Evolutionary conservation across 495 filamentous ascomycete species (phyloP), one percentile per base, ranked within the genome.

Genomic region (Penicillium argentinense): DNA sequence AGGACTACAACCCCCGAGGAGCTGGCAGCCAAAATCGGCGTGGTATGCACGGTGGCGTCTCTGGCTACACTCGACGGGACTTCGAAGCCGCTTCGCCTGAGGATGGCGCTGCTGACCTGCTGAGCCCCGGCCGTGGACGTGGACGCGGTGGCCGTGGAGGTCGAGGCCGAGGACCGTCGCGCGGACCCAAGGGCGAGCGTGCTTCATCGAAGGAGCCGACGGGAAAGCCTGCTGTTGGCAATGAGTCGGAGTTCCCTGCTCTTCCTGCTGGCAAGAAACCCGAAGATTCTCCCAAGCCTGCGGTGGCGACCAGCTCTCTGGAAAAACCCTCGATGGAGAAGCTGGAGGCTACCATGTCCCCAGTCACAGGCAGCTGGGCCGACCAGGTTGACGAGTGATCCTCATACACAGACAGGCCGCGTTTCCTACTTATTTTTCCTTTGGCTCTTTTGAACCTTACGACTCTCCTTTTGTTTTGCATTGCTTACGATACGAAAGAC

Each of bases 11-110:
- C 32, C 64, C 66, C 2, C 67, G 66, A 29, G 68, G 75, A 3
- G 63, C 75, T 26, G 72, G 74, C 2, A 71, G 72, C 28, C 62
- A 66, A 17, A 72, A 64, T 56, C 64, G 78, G 13, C 68, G 83
- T 36, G 83, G 83, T 8, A 80, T 79, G 54, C 74, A 83, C 58
- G 83, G 84, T 11, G 83, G 80, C 23, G 75, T 85, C 11, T 65
- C 70, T 34, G 72, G 70, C 19, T 57, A 62, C 29, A 44, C 48
- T 1, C 59, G 72, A 45, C 60, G 60, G 14, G 64, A 70, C 46
- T 64, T 66, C 36, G 61, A 57, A 25, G 64, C 60, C 11, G 42
- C 53, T 25, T 45, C 59, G 2, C 13, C 61, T 11, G 55, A 53
- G 4, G 66, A 67, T 13, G 41, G 7, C 9, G 19, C 49, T 12